These are phyloP conservation scores for Colletotrichum lini DNA, from an alignment of 2,329 filamentous ascomycete genomes.

Conservation along the genomic window DNA sequence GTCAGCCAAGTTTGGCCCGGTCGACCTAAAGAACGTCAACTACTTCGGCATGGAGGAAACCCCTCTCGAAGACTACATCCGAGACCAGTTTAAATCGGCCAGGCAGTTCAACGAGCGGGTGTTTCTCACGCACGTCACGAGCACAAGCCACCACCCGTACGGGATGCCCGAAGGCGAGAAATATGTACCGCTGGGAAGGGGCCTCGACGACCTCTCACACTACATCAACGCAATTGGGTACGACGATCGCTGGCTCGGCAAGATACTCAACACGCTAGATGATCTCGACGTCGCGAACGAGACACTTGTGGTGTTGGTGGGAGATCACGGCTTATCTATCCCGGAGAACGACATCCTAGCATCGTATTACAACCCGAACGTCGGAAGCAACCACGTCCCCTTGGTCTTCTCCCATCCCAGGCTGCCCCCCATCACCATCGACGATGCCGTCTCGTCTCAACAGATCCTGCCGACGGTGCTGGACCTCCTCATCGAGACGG, in stretches of 20 bases:
- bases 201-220: slow-evolving; percentile 50
- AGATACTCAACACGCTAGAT: slow-evolving; percentile 57
- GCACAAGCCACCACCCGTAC: slow-evolving; percentile 56
- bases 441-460: slow-evolving; percentile 56
- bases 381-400: slow-evolving; percentile 60
- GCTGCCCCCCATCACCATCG: slow-evolving; percentile 57
- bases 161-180: slow-evolving; percentile 24
- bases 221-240: slow-evolving; percentile 60
- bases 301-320: slow-evolving; percentile 62
- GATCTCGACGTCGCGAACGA: slow-evolving; percentile 59
- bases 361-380: slow-evolving; percentile 60
- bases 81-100: slow-evolving; percentile 42
- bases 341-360: slow-evolving; percentile 55
- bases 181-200: slow-evolving; percentile 27
- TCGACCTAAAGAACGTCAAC: slow-evolving; percentile 48
- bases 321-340: slow-evolving; percentile 61
- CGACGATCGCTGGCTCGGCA: slow-evolving; percentile 56
- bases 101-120: slow-evolving; percentile 50
- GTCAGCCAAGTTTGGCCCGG: slow-evolving; percentile 24
- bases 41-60: slow-evolving; percentile 61
- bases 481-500: slow-evolving; percentile 58
- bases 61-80: slow-evolving; percentile 54
- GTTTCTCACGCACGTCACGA: slow-evolving; percentile 55
- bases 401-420: slow-evolving; percentile 60
- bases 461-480: slow-evolving; percentile 62